Conservation (phyloP, 768 basidiomycete genomes). For the Mycena chlorophos region DNA sequence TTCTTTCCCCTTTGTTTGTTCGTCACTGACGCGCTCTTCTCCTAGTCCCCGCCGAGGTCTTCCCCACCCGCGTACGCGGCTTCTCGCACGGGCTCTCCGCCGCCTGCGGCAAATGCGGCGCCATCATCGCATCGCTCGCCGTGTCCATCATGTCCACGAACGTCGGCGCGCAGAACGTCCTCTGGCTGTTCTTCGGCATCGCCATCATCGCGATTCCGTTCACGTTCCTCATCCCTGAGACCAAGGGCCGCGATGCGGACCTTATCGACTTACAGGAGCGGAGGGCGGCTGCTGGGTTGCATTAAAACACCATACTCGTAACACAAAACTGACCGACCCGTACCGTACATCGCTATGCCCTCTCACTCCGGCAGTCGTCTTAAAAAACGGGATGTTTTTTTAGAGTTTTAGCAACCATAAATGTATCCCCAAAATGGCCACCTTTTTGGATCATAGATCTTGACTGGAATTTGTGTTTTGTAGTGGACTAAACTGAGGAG, state of each 20-base stretch:
- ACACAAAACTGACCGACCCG: too few relatives aligned
- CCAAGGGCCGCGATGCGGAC: slow-evolving; percentile 50
- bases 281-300: too few relatives aligned
- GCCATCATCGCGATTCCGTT: slow-evolving; percentile 53
- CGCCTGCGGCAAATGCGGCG: slow-evolving; percentile 72
- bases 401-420: too few relatives aligned
- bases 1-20: neutral
- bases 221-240: slow-evolving; percentile 51
- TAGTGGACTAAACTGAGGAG: too few relatives aligned
- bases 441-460: too few relatives aligned
- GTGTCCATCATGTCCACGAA: slow-evolving; percentile 62
- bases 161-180: slow-evolving; percentile 64
- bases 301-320: too few relatives aligned
- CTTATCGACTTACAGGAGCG: too few relatives aligned
- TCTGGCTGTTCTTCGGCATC: slow-evolving; percentile 77
- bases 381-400: too few relatives aligned
- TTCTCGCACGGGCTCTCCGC: slow-evolving; percentile 76
- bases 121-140: slow-evolving; percentile 72
- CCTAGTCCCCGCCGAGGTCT: slow-evolving; percentile 77
- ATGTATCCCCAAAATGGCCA: too few relatives aligned
- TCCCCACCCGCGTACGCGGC: slow-evolving; percentile 73
- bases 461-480: too few relatives aligned
- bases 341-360: too few relatives aligned
- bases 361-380: too few relatives aligned
- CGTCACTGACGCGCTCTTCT: slow-evolving; percentile 61